phyloP scores from a whole-genome alignment of 208 protist species.

The Tritrichomonas foetus region DNA sequence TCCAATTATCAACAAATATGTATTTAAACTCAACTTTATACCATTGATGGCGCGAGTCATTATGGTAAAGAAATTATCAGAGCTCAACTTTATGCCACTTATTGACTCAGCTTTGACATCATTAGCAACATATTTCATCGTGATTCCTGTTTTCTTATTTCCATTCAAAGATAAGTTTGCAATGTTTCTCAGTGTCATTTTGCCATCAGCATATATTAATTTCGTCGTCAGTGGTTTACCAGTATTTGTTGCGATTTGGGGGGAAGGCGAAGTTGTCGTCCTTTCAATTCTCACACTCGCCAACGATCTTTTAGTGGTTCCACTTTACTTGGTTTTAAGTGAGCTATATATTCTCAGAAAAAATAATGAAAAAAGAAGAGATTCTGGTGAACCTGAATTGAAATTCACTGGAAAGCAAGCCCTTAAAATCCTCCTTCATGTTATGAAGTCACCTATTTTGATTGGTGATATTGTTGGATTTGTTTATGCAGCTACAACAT shows the following conservation, averaged over 20 bases:
- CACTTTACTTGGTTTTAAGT: not conserved
- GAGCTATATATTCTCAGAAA: not conserved
- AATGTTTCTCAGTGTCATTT: not conserved
- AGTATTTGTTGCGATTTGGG: not conserved
- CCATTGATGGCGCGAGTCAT: not conserved
- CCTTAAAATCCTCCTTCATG: not conserved
- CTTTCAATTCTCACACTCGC: not conserved
- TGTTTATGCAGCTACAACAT: not conserved
- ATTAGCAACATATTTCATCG: not conserved
- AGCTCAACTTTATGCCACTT: not conserved
- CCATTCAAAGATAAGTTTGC: not conserved
- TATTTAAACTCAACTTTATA: not conserved
- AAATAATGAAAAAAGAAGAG: not conserved
- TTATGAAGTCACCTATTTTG: not conserved
- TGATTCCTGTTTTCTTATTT: not conserved
- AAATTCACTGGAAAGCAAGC: not conserved
- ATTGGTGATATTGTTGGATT: not conserved
- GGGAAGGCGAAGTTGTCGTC: not conserved
- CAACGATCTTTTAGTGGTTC: not conserved
- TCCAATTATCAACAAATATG: not conserved
- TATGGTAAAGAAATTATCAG: not conserved
- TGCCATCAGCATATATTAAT: not conserved
- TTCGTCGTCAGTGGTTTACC: not conserved
- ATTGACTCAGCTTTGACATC: not conserved
- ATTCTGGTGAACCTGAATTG: not conserved